Evolutionary conservation across 2,329 filamentous ascomycete genomes (phyloP).

Genomic region (Trichophyton schoenleinii): DNA sequence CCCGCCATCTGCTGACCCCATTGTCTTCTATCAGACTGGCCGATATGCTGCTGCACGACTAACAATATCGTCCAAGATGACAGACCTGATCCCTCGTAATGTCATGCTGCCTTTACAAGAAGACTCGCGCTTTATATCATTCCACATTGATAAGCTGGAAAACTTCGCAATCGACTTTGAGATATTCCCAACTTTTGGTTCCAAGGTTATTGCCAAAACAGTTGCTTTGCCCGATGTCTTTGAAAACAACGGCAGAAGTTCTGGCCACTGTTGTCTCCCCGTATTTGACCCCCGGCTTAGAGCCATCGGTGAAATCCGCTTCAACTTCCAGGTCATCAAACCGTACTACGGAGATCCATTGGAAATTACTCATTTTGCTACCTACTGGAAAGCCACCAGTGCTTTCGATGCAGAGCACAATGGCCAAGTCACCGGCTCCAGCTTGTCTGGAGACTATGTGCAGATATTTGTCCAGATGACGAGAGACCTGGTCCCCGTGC

Average conservation of each 20-base stretch:
- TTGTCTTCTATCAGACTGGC: slow-evolving; percentile 92
- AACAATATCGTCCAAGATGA: slow-evolving; percentile 91
- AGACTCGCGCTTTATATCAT: slow-evolving; percentile 83
- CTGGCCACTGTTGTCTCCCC: slow-evolving; percentile 70
- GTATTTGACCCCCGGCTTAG: slow-evolving; percentile 84
- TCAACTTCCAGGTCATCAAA: slow-evolving; percentile 92
- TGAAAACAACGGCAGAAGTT: slow-evolving; percentile 58
- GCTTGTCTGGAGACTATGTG: slow-evolving; percentile 88
- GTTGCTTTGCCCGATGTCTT: slow-evolving; percentile 84
- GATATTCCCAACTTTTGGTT: slow-evolving; percentile 92
- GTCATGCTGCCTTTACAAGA: slow-evolving; percentile 92
- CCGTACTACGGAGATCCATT: slow-evolving; percentile 84
- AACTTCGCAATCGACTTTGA: slow-evolving; percentile 94
- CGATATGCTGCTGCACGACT: slow-evolving; percentile 91
- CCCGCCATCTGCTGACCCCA: slow-evolving; percentile 42
- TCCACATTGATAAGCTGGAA: slow-evolving; percentile 88
- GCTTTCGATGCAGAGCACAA: slow-evolving; percentile 76
- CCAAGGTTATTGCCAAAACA: slow-evolving; percentile 92
- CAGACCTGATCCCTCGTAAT: slow-evolving; percentile 91
- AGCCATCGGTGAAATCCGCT: slow-evolving; percentile 85
- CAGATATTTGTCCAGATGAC: slow-evolving; percentile 86
- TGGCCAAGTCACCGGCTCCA: slow-evolving; percentile 86
- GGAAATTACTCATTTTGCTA: slow-evolving; percentile 96
- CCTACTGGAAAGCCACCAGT: slow-evolving; percentile 98
- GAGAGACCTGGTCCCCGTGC: slow-evolving; percentile 69